Evolutionary conservation across 192 early-diverging fungal genomes (phyloP).

Genomic region (Radiomyces spectabilis): DNA sequence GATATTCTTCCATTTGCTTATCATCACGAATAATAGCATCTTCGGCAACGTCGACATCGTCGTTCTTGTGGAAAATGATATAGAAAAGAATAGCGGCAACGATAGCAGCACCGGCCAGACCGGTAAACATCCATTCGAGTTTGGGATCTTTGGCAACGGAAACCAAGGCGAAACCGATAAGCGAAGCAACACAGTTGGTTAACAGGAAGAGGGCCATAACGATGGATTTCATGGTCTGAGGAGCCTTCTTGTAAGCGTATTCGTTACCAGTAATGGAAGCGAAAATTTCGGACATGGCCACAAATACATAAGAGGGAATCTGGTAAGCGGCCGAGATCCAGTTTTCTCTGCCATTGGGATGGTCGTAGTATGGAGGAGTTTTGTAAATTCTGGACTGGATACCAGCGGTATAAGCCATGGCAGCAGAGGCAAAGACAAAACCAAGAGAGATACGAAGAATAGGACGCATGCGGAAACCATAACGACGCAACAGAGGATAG

Average conservation of each 20-base stretch:
- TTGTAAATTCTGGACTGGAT: conserved; percentile 59
- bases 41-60: conserved; percentile 28
- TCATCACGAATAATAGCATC: conserved; percentile 25
- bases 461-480: conserved; percentile 47
- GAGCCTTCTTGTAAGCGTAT: conserved; percentile 62
- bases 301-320: conserved; percentile 52
- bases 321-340: conserved; percentile 51
- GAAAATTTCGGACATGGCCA: conserved; percentile 63
- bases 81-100: conserved; percentile 38
- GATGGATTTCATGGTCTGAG: conserved; percentile 56
- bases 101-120: conserved; percentile 33
- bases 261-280: conserved; percentile 61
- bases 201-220: conserved; percentile 64
- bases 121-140: conserved; percentile 54
- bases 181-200: conserved; percentile 44
- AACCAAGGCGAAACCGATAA: conserved; percentile 51
- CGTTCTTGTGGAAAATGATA: conserved; percentile 45
- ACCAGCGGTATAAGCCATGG: conserved; percentile 57
- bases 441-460: conserved; percentile 62
- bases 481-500: conserved; percentile 50
- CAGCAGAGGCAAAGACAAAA: conserved; percentile 49
- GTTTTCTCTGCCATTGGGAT: conserved; percentile 33
- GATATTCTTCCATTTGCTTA: background rate
- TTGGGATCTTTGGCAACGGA: conserved; percentile 53
- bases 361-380: conserved; percentile 47